Evolutionary conservation across 2,329 filamentous ascomycete species (phyloP).

Genomic region (Alternaria alternata): DNA sequence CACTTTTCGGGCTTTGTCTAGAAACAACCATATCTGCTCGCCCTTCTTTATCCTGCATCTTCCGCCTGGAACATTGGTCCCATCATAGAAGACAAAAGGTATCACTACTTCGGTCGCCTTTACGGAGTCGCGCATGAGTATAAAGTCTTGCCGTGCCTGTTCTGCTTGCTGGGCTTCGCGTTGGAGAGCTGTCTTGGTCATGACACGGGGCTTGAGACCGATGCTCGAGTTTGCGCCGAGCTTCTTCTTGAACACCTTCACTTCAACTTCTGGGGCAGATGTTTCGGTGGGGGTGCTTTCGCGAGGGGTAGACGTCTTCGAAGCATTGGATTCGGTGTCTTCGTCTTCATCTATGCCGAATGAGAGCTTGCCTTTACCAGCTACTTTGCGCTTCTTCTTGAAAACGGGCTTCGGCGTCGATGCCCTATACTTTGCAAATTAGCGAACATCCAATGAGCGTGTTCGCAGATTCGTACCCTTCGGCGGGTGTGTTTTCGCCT

Average conservation of each 20-base stretch:
- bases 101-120: slow-evolving; percentile 89
- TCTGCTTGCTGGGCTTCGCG: slow-evolving; percentile 82
- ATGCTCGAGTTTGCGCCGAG: slow-evolving; percentile 70
- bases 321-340: slow-evolving; percentile 58
- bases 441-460: slow-evolving; percentile 47
- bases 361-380: slow-evolving; percentile 68
- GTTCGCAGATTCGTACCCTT: slow-evolving; percentile 62
- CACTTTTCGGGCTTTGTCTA: slow-evolving; percentile 90
- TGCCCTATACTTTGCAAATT: slow-evolving; percentile 66
- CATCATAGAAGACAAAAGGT: slow-evolving; percentile 97
- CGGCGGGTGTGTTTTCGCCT: slow-evolving; percentile 62
- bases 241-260: slow-evolving; percentile 53
- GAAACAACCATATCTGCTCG: slow-evolving; percentile 89
- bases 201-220: slow-evolving; percentile 68
- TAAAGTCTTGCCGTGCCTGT: slow-evolving; percentile 78
- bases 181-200: slow-evolving; percentile 79
- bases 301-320: slow-evolving; percentile 50
- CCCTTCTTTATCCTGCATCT: slow-evolving; percentile 89
- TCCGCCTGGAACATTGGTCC: slow-evolving; percentile 86
- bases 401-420: slow-evolving; percentile 57
- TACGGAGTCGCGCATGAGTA: slow-evolving; percentile 82
- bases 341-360: slow-evolving; percentile 76
- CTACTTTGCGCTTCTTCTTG: slow-evolving; percentile 66
- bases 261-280: slow-evolving; percentile 44
- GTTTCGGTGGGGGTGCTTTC: slow-evolving; percentile 50